Evolutionary conservation across 192 early-diverging fungal genomes (phyloP).

Genomic region (Podila epicladia): DNA sequence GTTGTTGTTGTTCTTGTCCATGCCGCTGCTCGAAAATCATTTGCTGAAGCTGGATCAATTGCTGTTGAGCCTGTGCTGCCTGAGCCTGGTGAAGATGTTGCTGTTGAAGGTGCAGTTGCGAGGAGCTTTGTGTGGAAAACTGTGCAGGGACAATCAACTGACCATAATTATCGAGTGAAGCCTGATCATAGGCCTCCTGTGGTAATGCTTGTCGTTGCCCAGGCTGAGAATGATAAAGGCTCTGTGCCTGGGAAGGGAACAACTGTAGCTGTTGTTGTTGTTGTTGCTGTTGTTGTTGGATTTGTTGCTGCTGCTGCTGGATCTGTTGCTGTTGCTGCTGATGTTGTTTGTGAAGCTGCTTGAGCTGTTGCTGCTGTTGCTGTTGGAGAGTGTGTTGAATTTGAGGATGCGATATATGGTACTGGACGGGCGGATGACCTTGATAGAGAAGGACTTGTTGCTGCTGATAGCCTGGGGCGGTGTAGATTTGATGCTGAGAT

Average conservation of each 20-base stretch:
- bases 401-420: conserved; percentile 29
- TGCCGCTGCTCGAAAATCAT: conserved; percentile 56
- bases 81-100: conserved; percentile 35
- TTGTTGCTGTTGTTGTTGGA: conserved; percentile 15
- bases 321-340: conserved; percentile 16
- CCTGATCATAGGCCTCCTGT: conserved; percentile 4
- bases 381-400: conserved; percentile 5
- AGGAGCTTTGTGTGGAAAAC: neutral
- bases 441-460: conserved; percentile 23
- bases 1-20: too few species aligned
- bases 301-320: conserved; percentile 27
- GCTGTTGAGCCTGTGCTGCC: conserved; percentile 50
- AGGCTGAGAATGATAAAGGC: conserved; percentile 24
- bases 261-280: conserved; percentile 16
- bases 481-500: neutral
- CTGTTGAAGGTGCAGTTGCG: conserved; percentile 34
- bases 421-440: conserved; percentile 20
- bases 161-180: conserved; percentile 15
- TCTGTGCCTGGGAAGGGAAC: conserved; percentile 3
- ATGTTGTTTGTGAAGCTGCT: conserved; percentile 5
- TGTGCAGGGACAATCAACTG: conserved; percentile 17
- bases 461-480: conserved; percentile 2
- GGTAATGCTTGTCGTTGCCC: conserved; percentile 16
- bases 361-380: neutral
- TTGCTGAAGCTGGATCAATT: conserved; percentile 56